Evolutionary conservation across 768 basidiomycete species (phyloP), one percentile per base, ranked within the genome.

Genomic region (Mycena maculata): DNA sequence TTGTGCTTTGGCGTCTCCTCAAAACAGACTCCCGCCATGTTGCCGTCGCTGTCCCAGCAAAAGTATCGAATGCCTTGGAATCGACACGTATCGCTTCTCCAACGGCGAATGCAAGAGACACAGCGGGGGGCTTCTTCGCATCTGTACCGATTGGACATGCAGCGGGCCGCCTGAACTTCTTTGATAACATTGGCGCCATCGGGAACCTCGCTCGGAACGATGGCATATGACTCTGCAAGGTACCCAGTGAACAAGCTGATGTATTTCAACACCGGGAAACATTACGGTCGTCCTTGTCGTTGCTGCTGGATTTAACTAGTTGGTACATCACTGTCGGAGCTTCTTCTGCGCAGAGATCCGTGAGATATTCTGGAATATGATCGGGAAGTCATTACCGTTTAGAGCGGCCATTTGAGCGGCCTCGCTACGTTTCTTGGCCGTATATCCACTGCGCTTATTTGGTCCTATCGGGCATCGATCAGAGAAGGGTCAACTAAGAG

Each of bases 11-110:
- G 86, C 66, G 83, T 85, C 77, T 91, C 90, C 36, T 88, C 85
- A 71, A 93, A 94, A 70, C 88, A 88, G 58, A 92, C 86, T 23
- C 88, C 90, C 48, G 87, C 83, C 50, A 92, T 86, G 45, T 85
- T 84, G 66, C 84, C 78, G 42, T 88, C 81, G 42, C 77, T 68
- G 65, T 92, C 88, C 67, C 90, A 88, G 72, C 92, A 81, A 77
- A 94, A 90, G 74, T 88, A 92, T 22, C 93, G 87, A 69, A 94
- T 91, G n/a, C 88, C 88, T 76, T 94, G 93, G 78, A 94, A 94
- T 27, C 93, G 89, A 74, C 93, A 94, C 3, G 92, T 93, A 75
- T 94, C 93, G 42, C 93, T 92, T 1, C 92, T 92, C 92, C 93
- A 94, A 25, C 93, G 90, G 44, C 93, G 89, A 36, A 90, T 93